Percentiles rank a stretch among this genome's conserved stretches.
Conservation (phyloP, 805 yeast genomes). For the Wickerhamiella australiensis region DNA sequence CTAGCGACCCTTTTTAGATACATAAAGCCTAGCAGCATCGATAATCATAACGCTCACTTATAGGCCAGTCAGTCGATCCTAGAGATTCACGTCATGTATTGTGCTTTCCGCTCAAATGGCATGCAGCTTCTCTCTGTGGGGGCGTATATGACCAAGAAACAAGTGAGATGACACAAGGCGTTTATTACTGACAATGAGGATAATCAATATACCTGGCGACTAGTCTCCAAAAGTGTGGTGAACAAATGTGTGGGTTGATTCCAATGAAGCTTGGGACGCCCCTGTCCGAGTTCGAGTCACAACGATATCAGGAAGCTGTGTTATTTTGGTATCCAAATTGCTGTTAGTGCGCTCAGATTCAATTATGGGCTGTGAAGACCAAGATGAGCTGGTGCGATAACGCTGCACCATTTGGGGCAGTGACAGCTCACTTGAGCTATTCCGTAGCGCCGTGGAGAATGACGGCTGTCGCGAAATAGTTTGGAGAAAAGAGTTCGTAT, state of each 20-base stretch:
- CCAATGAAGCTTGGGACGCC: not conserved
- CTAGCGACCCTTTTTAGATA: too few species aligned
- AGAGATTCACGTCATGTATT: too few species aligned
- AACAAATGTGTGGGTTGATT: not conserved
- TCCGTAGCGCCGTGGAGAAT: slow-evolving; percentile 1
- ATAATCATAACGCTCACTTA: too few species aligned
- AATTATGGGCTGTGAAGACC: not conserved
- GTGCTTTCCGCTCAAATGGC: too few species aligned
- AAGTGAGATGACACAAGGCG: too few species aligned
- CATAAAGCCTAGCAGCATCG: too few species aligned
- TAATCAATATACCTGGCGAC: too few species aligned
- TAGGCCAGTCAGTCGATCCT: too few species aligned
- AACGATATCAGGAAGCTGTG: not conserved
- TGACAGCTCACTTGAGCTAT: slow-evolving; percentile 2
- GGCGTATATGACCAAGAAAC: too few species aligned
- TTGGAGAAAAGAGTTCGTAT: not conserved
- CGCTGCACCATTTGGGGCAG: not conserved
- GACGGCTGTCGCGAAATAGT: not conserved
- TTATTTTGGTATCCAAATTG: not conserved
- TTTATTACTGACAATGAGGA: too few species aligned
- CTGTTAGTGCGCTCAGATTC: too few species aligned
- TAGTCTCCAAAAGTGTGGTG: not conserved
- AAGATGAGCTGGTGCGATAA: not conserved
- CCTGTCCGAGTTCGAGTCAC: not conserved
- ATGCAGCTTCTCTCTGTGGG: too few species aligned